Conservation (phyloP, 441 rosid species). For the Pelargonium myrrhifolium region DNA sequence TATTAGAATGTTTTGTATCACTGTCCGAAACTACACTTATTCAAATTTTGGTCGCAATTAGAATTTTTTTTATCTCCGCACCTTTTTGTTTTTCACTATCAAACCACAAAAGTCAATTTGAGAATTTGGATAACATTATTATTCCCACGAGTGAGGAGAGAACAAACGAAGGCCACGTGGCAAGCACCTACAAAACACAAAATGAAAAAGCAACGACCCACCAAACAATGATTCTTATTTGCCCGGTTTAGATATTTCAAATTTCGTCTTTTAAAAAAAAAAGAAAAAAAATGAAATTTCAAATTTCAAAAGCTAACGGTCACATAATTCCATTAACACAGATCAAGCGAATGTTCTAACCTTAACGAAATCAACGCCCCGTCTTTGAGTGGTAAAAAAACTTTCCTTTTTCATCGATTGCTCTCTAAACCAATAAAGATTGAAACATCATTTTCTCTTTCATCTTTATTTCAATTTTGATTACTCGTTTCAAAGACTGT, state of each 20-base stretch:
- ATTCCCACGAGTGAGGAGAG: background rate
- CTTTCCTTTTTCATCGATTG: background rate
- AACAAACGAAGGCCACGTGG: background rate
- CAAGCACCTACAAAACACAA: background rate
- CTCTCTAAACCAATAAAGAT: background rate
- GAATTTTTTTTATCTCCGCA: too few species aligned
- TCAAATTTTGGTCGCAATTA: too few species aligned
- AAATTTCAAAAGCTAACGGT: slow-evolving; percentile 1
- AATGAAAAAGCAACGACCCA: background rate
- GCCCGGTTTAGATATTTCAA: background rate
- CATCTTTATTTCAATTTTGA: slow-evolving; percentile 3
- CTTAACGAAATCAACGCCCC: slow-evolving; percentile 5
- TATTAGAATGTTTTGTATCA: too few species aligned
- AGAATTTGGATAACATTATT: background rate
- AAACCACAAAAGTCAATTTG: too few species aligned
- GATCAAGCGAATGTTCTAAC: background rate
- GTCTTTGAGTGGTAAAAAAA: too few species aligned
- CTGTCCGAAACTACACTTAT: too few species aligned
- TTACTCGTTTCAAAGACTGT: background rate
- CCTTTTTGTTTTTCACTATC: too few species aligned
- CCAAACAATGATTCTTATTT: background rate
- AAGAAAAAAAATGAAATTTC: background rate
- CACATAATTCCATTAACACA: slow-evolving; percentile 2
- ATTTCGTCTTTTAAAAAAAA: background rate
- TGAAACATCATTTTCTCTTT: background rate